A percentile compares a stretch with the other conserved stretches of the same genome.
Conservation (phyloP, 1,284 basidiomycete genomes). For the Irpex lacteus region DNA sequence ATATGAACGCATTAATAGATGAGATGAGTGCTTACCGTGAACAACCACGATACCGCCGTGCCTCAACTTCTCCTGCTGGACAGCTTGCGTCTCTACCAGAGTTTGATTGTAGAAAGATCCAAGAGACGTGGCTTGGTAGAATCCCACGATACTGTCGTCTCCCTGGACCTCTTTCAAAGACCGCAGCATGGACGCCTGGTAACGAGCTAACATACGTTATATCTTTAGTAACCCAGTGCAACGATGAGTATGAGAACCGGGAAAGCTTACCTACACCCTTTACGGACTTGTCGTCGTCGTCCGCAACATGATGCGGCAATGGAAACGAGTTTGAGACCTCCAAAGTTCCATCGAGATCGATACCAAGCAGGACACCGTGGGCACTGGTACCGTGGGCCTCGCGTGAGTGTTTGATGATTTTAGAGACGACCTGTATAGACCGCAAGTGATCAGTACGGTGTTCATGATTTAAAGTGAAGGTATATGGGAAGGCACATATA, state of each 20-base stretch:
- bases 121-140: slow-evolving; percentile 90
- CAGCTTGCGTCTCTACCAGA: slow-evolving; percentile 86
- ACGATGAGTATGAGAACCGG: background rate
- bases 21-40: slow-evolving; percentile 60
- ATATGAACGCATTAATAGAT: background rate
- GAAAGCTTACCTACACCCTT: slow-evolving; percentile 63
- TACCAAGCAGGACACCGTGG: slow-evolving; percentile 84
- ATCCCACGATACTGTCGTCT: slow-evolving; percentile 94
- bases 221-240: background rate
- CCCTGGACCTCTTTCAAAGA: slow-evolving; percentile 90
- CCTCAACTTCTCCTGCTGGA: slow-evolving; percentile 76
- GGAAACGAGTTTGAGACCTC: slow-evolving; percentile 94
- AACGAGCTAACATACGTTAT: slow-evolving; percentile 51
- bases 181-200: slow-evolving; percentile 84
- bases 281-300: slow-evolving; percentile 76
- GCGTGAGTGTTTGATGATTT: slow-evolving; percentile 81
- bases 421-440: slow-evolving; percentile 7
- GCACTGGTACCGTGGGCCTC: slow-evolving; percentile 67
- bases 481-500: background rate
- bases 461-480: background rate
- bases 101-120: slow-evolving; percentile 92
- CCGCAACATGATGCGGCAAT: slow-evolving; percentile 67
- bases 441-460: background rate
- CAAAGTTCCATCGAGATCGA: slow-evolving; percentile 89
- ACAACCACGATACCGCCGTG: slow-evolving; percentile 89